These are phyloP conservation scores for Trypanosoma melophagium DNA, from an alignment of 208 protist genomes.

Conservation along the genomic window DNA sequence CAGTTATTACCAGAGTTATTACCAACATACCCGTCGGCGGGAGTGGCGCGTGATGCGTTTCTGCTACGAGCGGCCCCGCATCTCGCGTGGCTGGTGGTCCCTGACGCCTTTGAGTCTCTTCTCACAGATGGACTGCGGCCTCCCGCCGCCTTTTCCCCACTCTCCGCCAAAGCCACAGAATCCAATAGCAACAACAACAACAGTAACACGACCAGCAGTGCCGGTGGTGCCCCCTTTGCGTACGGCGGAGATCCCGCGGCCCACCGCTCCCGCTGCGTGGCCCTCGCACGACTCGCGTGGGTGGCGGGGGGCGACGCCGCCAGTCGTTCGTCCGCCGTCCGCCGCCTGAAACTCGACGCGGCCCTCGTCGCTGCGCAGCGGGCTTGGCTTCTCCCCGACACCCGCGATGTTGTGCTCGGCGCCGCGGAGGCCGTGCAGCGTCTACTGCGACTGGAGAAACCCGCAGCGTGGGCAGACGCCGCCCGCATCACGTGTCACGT, in stretches of 20 bases:
- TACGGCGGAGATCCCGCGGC: conserved; percentile 55
- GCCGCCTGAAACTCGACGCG: too few species aligned
- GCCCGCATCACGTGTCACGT: conserved; percentile 43
- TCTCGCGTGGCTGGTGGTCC: conserved; percentile 70
- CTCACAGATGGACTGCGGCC: conserved; percentile 38
- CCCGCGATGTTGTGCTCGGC: conserved; percentile 36
- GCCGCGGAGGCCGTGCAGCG: conserved; percentile 61
- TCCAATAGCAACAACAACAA: too few species aligned
- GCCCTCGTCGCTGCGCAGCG: conserved; percentile 34
- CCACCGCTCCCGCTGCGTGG: conserved; percentile 58
- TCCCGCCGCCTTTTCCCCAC: conserved; percentile 31
- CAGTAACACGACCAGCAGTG: too few species aligned
- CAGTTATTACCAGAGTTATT: conserved; percentile 66
- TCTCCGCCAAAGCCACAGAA: too few species aligned
- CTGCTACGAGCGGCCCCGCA: conserved; percentile 64
- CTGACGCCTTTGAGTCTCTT: conserved; percentile 56
- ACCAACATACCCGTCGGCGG: conserved; percentile 17
- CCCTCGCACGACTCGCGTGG: conserved; percentile 58
- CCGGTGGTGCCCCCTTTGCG: too few species aligned
- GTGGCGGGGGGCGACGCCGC: conserved; percentile 40
- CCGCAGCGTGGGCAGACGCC: conserved; percentile 66
- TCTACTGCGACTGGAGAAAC: conserved; percentile 40
- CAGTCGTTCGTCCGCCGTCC: conserved; percentile 11
- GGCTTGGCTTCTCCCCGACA: conserved; percentile 42
- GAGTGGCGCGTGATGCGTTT: conserved; percentile 50